Conservation (phyloP, 345 rosid species). For the Aquilaria malaccensis region DNA sequence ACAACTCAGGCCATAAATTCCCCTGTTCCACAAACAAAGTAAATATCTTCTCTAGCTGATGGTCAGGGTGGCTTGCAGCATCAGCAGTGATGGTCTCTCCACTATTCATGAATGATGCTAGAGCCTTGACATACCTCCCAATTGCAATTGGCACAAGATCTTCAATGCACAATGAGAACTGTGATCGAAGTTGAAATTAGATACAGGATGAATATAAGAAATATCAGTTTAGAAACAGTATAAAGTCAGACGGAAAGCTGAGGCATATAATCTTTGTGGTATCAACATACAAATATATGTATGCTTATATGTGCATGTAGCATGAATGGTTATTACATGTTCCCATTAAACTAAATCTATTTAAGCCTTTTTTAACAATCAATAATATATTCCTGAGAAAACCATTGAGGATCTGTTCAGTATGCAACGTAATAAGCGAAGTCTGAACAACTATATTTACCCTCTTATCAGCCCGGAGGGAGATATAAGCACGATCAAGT, state of each 20-base stretch:
- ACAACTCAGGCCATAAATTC: slow-evolving; percentile 79
- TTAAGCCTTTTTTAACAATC: no score
- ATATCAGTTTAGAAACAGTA: slow-evolving; percentile 2
- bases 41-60: slow-evolving; percentile 76
- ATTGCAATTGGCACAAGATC: slow-evolving; percentile 86
- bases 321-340: no score
- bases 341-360: not conserved
- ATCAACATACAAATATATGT: not conserved
- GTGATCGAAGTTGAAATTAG: slow-evolving; percentile 27
- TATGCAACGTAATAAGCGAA: no score
- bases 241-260: not conserved
- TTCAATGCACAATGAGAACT: slow-evolving; percentile 91
- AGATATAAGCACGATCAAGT: slow-evolving; percentile 81
- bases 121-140: slow-evolving; percentile 73
- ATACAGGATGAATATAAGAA: slow-evolving; percentile 10
- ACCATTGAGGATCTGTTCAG: no score
- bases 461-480: slow-evolving; percentile 88
- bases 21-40: slow-evolving; percentile 91
- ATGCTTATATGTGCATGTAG: no score
- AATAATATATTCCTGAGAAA: no score
- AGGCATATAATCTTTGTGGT: slow-evolving; percentile 4
- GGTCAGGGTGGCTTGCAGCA: slow-evolving; percentile 36
- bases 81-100: slow-evolving; percentile 33
- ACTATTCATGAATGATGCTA: slow-evolving; percentile 53
- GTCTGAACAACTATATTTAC: slow-evolving; percentile 25